phyloP scores from a whole-genome alignment of 164 flowering plant species.

The Nymphaea thermarum region DNA sequence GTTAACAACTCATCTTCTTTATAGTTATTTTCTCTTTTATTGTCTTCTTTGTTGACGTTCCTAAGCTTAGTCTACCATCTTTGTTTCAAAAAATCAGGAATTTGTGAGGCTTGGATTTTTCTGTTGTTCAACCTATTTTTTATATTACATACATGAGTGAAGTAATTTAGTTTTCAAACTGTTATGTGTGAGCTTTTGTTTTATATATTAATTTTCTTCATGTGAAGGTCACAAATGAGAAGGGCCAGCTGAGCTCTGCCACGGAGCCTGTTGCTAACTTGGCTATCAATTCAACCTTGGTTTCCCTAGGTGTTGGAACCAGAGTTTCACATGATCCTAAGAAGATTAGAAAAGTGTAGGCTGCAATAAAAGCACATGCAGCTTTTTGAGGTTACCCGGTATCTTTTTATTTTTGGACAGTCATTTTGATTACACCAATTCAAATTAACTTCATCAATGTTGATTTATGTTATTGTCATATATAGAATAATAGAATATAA shows the following conservation, averaged over 20 bases:
- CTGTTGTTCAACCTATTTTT: no score
- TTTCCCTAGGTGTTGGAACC: slow-evolving; percentile 6
- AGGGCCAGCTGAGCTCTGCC: slow-evolving; percentile 19
- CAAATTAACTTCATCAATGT: no score
- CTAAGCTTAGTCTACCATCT: no score
- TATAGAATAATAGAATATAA: not conserved
- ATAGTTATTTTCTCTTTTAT: no score
- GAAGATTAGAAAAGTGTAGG: slow-evolving; percentile 30
- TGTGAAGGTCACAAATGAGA: slow-evolving; percentile 20
- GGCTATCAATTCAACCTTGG: slow-evolving; percentile 11
- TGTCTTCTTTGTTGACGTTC: no score
- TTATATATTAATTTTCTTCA: no score
- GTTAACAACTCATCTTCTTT: no score
- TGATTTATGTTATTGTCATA: not conserved
- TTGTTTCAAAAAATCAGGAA: no score
- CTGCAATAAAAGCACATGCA: slow-evolving; percentile 78
- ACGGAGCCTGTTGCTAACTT: slow-evolving; percentile 15
- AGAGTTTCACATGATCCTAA: slow-evolving; percentile 12
- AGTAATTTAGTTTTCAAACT: no score
- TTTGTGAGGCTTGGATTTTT: no score
- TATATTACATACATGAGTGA: no score
- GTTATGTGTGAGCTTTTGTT: no score
- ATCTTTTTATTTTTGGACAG: slow-evolving; percentile 7
- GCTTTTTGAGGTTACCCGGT: slow-evolving; percentile 88
- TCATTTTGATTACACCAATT: not conserved